Conservation (phyloP, 2,329 filamentous ascomycete species). For the Metarhizium guizhouense region DNA sequence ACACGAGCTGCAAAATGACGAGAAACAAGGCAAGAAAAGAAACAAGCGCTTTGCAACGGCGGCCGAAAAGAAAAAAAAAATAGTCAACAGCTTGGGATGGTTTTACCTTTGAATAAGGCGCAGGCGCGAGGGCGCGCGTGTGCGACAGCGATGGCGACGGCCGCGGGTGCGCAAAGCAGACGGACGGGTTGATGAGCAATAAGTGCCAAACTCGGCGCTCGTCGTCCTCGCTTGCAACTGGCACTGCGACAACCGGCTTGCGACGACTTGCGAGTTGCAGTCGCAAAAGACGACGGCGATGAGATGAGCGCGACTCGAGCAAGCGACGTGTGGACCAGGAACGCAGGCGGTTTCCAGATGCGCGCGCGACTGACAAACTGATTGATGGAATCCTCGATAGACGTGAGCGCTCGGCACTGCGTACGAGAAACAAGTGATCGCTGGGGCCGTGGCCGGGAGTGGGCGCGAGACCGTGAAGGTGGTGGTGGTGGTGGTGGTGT, state of each 20-base stretch:
- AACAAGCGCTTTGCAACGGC: not conserved
- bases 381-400: slow-evolving; percentile 1
- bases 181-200: not conserved
- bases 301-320: slow-evolving; percentile 2
- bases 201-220: not conserved
- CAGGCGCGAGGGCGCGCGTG: slow-evolving; percentile 9
- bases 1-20: not conserved
- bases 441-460: slow-evolving; percentile 11
- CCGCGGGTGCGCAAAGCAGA: slow-evolving; percentile 6
- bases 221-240: not conserved
- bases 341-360: not conserved
- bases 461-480: slow-evolving; percentile 8
- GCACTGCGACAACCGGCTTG: slow-evolving; percentile 2
- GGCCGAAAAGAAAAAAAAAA: not conserved
- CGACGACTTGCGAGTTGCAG: not conserved
- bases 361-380: slow-evolving; percentile 2
- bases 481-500: slow-evolving; percentile 10
- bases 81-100: not conserved
- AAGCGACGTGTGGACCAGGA: slow-evolving; percentile 4
- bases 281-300: slow-evolving; percentile 3
- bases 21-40: not conserved
- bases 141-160: slow-evolving; percentile 7
- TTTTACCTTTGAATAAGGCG: slow-evolving; percentile 7
- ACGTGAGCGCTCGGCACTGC: not conserved
- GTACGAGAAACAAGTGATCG: slow-evolving; percentile 1